Base-by-base conservation (phyloP, 2,329 filamentous ascomycete species). In the Fusarium verticillioides region DNA sequence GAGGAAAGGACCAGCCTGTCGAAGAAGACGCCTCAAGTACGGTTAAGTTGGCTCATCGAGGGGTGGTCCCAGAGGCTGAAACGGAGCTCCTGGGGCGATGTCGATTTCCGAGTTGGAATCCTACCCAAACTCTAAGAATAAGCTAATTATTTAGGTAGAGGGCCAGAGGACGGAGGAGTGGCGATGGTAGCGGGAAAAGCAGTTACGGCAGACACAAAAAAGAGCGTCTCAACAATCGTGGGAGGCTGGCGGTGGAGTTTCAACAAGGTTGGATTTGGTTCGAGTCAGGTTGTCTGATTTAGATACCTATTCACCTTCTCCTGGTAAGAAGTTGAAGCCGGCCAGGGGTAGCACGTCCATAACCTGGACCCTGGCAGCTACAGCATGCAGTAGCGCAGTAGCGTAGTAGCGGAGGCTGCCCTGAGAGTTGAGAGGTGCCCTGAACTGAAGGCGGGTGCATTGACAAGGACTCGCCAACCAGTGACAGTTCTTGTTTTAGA, bases 231-330 rank as follows among this genome's bases (percentile, higher is more conserved):
- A 63, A 63, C 54, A 66, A 63, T 69, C 59, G 63, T 72, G 65
- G 53, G 70, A 76, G 67, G 63, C 56, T 70, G 74, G 62, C 61
- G 72, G 72, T 77, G 75, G 75, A 63, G 72, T 63, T 68, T 74
- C 68, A 66, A 42, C 36, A 54, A 66, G 32, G 63, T 59, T 42
- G 32, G 26, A 32, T 66, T 57, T 53, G 63, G 30, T 26, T 64
- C 36, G 49, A 49, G 60, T 64, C 52, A 40, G 59, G 65, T 73
- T 62, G 62, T 74, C 65, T 69, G 71, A 75, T 66, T 75, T 64
- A 47, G 59, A 54, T 52, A 26, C 26, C 26, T 26, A 61, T 65
- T 72, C 68, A 56, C 59, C 61, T 59, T 43, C 52, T 66, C 61
- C 62, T 39, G 42, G 65, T 36, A 44, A 47, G 68, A 69, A 73